Evolutionary conservation across 2,329 filamentous ascomycete species (phyloP).

Genomic region (Pseudocercospora pini-densiflorae): DNA sequence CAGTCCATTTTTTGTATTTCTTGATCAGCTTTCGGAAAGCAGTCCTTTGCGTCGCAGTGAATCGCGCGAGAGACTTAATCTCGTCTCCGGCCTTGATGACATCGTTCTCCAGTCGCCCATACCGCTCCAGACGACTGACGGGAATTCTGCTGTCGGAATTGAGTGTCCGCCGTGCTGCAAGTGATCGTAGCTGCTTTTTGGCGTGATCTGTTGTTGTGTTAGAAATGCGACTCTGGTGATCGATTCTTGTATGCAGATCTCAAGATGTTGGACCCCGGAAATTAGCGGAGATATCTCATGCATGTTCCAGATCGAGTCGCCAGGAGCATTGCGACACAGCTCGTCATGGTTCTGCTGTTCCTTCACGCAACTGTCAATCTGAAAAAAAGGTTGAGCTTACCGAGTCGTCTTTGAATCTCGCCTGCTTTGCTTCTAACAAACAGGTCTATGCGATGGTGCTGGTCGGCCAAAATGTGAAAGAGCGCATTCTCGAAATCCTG

Average conservation of each 20-base stretch:
- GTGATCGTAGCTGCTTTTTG: conserved; percentile 35
- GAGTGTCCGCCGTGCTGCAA: conserved; percentile 28
- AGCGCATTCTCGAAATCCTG: conserved; percentile 72
- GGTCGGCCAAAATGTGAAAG: conserved; percentile 70
- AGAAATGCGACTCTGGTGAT: conserved; percentile 1
- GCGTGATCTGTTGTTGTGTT: conserved; percentile 31
- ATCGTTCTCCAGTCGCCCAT: conserved; percentile 56
- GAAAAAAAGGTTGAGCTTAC: conserved; percentile 51
- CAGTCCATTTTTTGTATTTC: conserved; percentile 89
- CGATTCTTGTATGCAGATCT: neutral
- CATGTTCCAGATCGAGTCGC: conserved; percentile 1
- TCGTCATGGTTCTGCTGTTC: conserved; percentile 5
- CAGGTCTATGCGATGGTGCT: conserved; percentile 77
- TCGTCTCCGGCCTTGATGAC: conserved; percentile 69
- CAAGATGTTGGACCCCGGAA: neutral
- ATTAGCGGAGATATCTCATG: conserved; percentile 16
- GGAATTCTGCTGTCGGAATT: conserved; percentile 43
- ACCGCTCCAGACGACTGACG: conserved; percentile 53
- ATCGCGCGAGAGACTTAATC: conserved; percentile 70
- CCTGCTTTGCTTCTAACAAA: conserved; percentile 81
- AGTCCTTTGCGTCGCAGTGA: conserved; percentile 72
- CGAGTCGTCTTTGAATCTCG: conserved; percentile 72
- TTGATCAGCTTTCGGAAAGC: conserved; percentile 84
- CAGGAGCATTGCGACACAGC: neutral
- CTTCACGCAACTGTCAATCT: neutral